Percentiles rank a stretch among this genome's conserved stretches.
Evolutionary conservation across 2,329 filamentous ascomycete species (phyloP).

Genomic region (Diaporthe sp.): DNA sequence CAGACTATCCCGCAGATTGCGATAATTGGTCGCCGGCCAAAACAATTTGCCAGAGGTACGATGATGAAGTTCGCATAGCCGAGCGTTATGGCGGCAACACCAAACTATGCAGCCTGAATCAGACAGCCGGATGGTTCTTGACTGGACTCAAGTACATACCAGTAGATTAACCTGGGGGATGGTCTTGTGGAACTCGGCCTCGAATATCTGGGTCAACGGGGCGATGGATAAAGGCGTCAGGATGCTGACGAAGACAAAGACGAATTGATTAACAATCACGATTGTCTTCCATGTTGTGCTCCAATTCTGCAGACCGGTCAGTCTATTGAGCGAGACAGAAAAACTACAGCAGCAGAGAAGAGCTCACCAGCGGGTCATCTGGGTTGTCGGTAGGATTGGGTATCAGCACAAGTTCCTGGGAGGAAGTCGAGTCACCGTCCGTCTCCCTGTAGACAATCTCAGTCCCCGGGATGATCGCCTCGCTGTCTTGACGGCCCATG

Average conservation of each 20-base stretch:
- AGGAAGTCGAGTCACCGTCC: constrained; percentile 2
- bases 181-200: constrained; percentile 51
- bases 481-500: not conserved
- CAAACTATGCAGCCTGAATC: constrained; percentile 42
- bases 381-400: constrained; percentile 19
- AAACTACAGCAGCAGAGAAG: too few relatives aligned
- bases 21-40: constrained; percentile 52
- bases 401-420: constrained; percentile 24
- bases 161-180: constrained; percentile 53
- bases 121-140: not conserved
- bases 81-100: constrained; percentile 50
- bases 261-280: constrained; percentile 51
- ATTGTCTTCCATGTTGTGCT: constrained; percentile 49
- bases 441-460: constrained; percentile 24
- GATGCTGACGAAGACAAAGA: constrained; percentile 54
- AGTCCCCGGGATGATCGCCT: constrained; percentile 19
- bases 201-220: constrained; percentile 53
- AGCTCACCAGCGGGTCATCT: constrained; percentile 33
- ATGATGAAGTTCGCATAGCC: constrained; percentile 54
- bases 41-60: constrained; percentile 50
- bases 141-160: not conserved
- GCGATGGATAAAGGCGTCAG: constrained; percentile 53
- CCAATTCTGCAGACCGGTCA: constrained; percentile 48
- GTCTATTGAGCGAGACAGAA: not conserved
- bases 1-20: constrained; percentile 50